Percentiles rank a stretch among this genome's conserved stretches.
phyloP scores from a whole-genome alignment of 2,329 filamentous ascomycete species.

The Neonectria punicea region DNA sequence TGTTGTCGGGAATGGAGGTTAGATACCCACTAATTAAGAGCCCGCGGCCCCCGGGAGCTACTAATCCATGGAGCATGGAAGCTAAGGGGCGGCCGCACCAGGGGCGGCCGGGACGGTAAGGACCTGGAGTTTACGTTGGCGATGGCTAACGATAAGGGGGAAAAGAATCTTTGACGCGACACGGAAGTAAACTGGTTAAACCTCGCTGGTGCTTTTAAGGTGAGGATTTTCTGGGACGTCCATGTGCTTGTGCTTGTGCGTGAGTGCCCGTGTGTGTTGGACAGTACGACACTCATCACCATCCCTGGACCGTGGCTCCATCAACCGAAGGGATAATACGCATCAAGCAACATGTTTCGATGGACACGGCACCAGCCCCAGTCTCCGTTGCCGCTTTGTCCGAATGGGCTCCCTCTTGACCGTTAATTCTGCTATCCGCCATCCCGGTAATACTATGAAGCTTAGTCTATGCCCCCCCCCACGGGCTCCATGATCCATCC shows the following conservation, averaged over 20 bases:
- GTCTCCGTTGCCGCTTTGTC: constrained; percentile 1
- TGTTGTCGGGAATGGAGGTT: background rate
- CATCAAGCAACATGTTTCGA: background rate
- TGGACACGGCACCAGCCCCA: background rate
- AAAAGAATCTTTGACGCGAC: background rate
- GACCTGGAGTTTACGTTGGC: background rate
- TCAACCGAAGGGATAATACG: background rate
- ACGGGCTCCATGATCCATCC: constrained; percentile 11
- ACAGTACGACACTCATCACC: background rate
- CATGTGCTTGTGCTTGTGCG: too few relatives aligned
- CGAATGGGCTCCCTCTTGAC: constrained; percentile 29
- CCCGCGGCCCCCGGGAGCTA: constrained; percentile 4
- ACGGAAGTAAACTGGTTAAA: too few relatives aligned
- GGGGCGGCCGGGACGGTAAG: background rate
- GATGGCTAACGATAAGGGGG: background rate
- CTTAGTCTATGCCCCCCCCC: background rate
- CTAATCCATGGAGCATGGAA: background rate
- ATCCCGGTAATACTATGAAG: background rate
- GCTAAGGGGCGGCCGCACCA: background rate
- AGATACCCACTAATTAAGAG: background rate
- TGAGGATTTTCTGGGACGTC: too few relatives aligned
- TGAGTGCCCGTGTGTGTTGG: too few relatives aligned
- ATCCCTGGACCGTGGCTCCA: background rate
- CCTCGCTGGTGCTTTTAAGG: too few relatives aligned
- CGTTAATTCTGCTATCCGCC: background rate